Conservation (phyloP, 176 grass and related monocot species). For the Thinopyrum elongatum region DNA sequence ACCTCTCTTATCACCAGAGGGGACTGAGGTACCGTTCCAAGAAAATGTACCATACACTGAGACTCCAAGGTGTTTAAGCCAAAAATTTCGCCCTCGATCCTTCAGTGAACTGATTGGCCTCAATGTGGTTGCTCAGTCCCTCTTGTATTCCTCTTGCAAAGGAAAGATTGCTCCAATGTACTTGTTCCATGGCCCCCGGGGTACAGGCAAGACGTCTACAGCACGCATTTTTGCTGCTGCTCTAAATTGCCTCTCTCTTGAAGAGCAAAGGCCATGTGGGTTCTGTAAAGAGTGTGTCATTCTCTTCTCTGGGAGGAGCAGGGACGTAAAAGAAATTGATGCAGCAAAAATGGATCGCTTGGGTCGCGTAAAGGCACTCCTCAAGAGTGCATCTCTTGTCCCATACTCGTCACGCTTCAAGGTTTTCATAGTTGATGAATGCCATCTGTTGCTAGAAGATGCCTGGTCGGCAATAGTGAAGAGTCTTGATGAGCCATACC, state of each 20-base stretch:
- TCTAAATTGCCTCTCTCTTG: constrained; percentile 84
- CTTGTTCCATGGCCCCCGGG: constrained; percentile 86
- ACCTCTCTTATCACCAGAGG: constrained; percentile 70
- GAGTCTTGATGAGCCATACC: constrained; percentile 77
- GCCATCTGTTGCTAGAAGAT: constrained; percentile 79
- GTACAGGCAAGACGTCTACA: constrained; percentile 85
- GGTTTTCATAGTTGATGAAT: constrained; percentile 94
- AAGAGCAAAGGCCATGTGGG: constrained; percentile 90
- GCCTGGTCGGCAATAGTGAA: constrained; percentile 86
- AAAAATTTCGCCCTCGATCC: constrained; percentile 89
- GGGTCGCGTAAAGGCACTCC: constrained; percentile 73
- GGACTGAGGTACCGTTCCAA: constrained; percentile 50
- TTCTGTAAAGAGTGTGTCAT: constrained; percentile 90
- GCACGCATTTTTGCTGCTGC: constrained; percentile 89
- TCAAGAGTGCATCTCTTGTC: constrained; percentile 73
- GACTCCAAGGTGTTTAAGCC: constrained; percentile 81
- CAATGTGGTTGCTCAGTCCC: constrained; percentile 79
- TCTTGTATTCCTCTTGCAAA: constrained; percentile 83
- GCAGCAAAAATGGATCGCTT: constrained; percentile 71
- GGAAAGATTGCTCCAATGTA: constrained; percentile 95
- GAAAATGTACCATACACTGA: constrained; percentile 58
- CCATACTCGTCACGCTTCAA: constrained; percentile 84
- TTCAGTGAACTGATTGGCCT: constrained; percentile 91
- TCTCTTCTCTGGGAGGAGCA: constrained; percentile 81
- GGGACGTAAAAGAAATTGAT: constrained; percentile 89